Percentiles rank a stretch among this genome's conserved stretches.
Evolutionary conservation across 495 filamentous ascomycete genomes (phyloP).

Genomic region (Talaromyces liani): DNA sequence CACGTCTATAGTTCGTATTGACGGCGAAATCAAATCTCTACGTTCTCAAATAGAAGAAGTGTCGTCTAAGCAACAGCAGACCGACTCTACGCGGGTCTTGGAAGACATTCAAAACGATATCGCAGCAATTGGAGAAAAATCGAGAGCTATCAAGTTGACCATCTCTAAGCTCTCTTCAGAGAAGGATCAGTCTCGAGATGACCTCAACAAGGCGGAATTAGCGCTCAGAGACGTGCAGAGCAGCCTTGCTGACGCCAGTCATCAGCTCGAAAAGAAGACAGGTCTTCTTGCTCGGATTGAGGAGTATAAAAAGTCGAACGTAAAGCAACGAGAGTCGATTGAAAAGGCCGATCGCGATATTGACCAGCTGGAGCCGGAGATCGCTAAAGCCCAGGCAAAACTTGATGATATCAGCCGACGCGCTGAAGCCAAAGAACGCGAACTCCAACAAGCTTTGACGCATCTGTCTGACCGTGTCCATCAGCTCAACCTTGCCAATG

Average conservation of each 20-base stretch:
- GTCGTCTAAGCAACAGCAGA: conserved; percentile 60
- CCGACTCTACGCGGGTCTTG: conserved; percentile 54
- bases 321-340: conserved; percentile 59
- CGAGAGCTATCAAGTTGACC: conserved; percentile 50
- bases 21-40: conserved; percentile 60
- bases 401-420: conserved; percentile 68
- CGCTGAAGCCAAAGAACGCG: conserved; percentile 64
- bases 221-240: conserved; percentile 61
- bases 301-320: conserved; percentile 59
- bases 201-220: conserved; percentile 63
- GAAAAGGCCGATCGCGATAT: conserved; percentile 61
- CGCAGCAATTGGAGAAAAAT: conserved; percentile 57
- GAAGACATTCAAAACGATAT: conserved; percentile 81
- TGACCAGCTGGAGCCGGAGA: conserved; percentile 59
- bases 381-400: conserved; percentile 63
- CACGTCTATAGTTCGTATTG: conserved; percentile 62
- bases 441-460: conserved; percentile 62
- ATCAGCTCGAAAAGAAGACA: conserved; percentile 72
- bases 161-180: conserved; percentile 58
- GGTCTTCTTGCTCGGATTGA: conserved; percentile 60
- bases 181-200: conserved; percentile 59
- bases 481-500: conserved; percentile 65
- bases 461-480: conserved; percentile 64
- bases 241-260: conserved; percentile 58
- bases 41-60: conserved; percentile 64